Evolutionary conservation across 164 flowering plant species (phyloP).

Genomic region (Berberis thunbergii): DNA sequence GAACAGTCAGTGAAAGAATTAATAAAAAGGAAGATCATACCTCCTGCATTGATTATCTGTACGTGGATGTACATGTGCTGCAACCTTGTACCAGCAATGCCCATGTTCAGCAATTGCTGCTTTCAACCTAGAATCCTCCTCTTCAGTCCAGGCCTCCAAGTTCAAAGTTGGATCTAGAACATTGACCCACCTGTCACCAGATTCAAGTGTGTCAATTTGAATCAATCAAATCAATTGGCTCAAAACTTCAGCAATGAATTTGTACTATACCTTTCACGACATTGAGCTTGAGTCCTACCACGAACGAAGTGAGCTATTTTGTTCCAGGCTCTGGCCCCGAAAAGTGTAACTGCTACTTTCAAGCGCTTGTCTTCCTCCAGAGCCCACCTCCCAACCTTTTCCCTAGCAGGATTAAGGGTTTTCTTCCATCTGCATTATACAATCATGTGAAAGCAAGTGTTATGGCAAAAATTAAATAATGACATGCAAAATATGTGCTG

Average conservation of each 20-base stretch:
- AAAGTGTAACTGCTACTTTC: constrained; percentile 67
- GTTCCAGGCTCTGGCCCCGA: constrained; percentile 75
- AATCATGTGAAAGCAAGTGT: neutral
- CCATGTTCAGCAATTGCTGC: constrained; percentile 56
- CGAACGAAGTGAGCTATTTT: constrained; percentile 72
- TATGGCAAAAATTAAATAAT: neutral
- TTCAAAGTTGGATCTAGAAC: constrained; percentile 73
- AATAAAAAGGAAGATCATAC: constrained; percentile 21
- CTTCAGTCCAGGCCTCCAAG: constrained; percentile 58
- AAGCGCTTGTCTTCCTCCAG: constrained; percentile 75
- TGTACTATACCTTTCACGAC: constrained; percentile 77
- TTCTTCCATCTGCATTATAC: constrained; percentile 67
- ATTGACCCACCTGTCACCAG: constrained; percentile 69
- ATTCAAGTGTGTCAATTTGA: constrained; percentile 12
- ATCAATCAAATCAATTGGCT: neutral
- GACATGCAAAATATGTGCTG: neutral
- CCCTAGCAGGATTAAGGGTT: constrained; percentile 59
- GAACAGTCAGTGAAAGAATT: neutral
- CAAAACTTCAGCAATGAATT: constrained; percentile 2
- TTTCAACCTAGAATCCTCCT: constrained; percentile 60
- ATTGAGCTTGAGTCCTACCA: constrained; percentile 79
- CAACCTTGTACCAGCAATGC: constrained; percentile 83
- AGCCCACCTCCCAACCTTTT: constrained; percentile 62
- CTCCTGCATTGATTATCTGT: constrained; percentile 84
- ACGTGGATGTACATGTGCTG: constrained; percentile 58